Base-by-base conservation (phyloP, 2,329 filamentous ascomycete genomes). In the Aspergillus novofumigatus region DNA sequence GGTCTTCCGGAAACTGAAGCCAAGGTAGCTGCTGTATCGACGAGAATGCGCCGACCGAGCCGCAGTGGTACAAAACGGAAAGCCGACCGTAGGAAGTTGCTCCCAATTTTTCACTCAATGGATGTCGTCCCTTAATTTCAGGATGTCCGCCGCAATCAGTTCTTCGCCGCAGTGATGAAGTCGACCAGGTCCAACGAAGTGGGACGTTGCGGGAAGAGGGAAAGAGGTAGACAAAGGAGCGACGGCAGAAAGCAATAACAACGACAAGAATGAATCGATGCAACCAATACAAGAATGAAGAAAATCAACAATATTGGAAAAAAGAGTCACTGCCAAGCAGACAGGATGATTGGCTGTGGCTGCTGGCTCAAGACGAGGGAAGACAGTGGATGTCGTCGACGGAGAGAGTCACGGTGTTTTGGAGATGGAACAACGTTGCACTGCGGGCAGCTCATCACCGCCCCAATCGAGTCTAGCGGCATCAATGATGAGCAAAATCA, bases 191-290 rank as follows among this genome's bases (percentile, higher is more conserved):
- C 58, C 55, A 53, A 51, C 53, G 49, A 55, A 52, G 63, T 65
- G 56, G 62, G 59, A 64, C 58, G 62, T 59, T 48, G 59, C 59
- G 61, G 59, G 54, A 60, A 59, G 56, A 51, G 35, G 52, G 56
- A 54, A 53, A 60, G 49, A 53, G 56, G 41, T 54, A 42, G 49
- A 42, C 47, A 62, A 65, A 64, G 57, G 64, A 64, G 61, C 51
- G 62, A 62, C 64, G 54, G 55, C 55, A 51, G 57, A 26, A 47
- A 47, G 11, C 3, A 25, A 47, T 4, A 23, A 47, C 44, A 26
- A 23, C 21, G 20, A 45, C 8, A 7, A 17, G 14, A 26, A 23
- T 4, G 44, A 26, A 47, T 14, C 21, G 23, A 47, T 11, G 9
- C 41, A 20, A 44, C n/a, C 44, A 47, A 47, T 49, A 21, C 29